Evolutionary conservation across 169 alveolate species (phyloP).

Genomic region (Plasmodium berghei): DNA sequence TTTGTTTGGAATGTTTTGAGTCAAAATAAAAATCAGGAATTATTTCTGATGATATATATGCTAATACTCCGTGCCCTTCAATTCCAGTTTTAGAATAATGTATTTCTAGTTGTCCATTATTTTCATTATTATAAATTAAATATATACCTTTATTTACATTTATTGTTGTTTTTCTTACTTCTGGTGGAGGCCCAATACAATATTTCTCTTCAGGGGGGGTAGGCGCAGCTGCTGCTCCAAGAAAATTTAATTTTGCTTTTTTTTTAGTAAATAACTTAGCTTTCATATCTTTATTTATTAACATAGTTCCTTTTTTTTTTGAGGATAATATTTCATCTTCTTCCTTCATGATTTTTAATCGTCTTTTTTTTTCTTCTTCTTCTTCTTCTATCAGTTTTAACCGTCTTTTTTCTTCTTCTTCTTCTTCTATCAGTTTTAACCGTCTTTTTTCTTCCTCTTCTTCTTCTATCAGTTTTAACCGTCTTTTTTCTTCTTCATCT

Average conservation of each 20-base stretch:
- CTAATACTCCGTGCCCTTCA: conserved; percentile 62
- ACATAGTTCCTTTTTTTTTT: conserved; percentile 5
- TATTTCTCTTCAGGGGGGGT: conserved; percentile 32
- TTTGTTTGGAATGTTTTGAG: conserved; percentile 66
- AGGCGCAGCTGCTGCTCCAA: conserved; percentile 74
- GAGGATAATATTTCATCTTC: background rate
- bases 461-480: conserved; percentile 26
- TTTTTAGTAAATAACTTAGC: conserved; percentile 24
- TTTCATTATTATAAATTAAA: conserved; percentile 43
- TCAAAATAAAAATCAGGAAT: conserved; percentile 81
- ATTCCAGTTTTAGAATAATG: conserved; percentile 39
- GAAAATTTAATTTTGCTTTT: conserved; percentile 53
- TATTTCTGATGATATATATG: conserved; percentile 70
- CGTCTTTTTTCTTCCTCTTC: conserved; percentile 27
- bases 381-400: background rate
- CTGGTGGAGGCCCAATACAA: conserved; percentile 53
- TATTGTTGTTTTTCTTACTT: conserved; percentile 33
- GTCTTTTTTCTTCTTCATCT: conserved; percentile 24
- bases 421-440: conserved; percentile 9
- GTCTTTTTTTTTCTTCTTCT: background rate
- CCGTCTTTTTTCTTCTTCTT: conserved; percentile 8
- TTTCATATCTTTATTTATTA: conserved; percentile 24
- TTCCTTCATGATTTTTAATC: background rate
- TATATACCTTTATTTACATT: conserved; percentile 34
- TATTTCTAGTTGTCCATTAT: conserved; percentile 64